Evolutionary conservation across 768 basidiomycete species (phyloP).

Genomic region (Lentinula lateritia): DNA sequence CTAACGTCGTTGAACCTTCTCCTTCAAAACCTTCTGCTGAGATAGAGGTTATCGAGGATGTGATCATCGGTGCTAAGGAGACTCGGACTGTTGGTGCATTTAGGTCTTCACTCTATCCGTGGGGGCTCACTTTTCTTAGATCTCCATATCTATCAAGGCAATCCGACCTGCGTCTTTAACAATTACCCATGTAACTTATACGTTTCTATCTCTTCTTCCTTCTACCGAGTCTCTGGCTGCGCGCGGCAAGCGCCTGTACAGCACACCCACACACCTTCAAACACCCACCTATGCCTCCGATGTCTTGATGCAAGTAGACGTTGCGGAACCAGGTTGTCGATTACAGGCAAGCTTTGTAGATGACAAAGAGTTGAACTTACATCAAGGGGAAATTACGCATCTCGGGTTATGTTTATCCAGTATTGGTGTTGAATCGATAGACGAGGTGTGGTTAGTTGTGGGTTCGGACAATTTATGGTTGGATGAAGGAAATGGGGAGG

Average conservation of each 20-base stretch:
- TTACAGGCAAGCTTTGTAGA: slow-evolving; percentile 54
- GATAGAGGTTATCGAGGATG: slow-evolving; percentile 55
- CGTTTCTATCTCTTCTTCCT: slow-evolving; percentile 72
- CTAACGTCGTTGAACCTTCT: slow-evolving; percentile 21
- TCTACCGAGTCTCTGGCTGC: slow-evolving; percentile 58
- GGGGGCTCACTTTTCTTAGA: slow-evolving; percentile 23
- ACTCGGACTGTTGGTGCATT: slow-evolving; percentile 48
- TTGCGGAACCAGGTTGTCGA: slow-evolving; percentile 62
- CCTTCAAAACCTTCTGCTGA: slow-evolving; percentile 38
- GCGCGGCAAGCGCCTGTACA: slow-evolving; percentile 73
- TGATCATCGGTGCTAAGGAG: slow-evolving; percentile 60
- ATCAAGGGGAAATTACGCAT: slow-evolving; percentile 63
- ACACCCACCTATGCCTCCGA: slow-evolving; percentile 70
- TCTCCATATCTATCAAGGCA: slow-evolving; percentile 60
- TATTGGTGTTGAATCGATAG: slow-evolving; percentile 50
- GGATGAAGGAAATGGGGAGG: slow-evolving; percentile 19
- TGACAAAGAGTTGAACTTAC: slow-evolving; percentile 44
- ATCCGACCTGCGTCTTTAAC: slow-evolving; percentile 44
- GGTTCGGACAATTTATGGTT: slow-evolving; percentile 59
- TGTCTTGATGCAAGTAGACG: slow-evolving; percentile 48
- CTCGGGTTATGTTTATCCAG: slow-evolving; percentile 62
- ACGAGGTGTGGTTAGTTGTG: slow-evolving; percentile 67
- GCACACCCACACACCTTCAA: slow-evolving; percentile 66
- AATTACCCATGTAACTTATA: slow-evolving; percentile 54
- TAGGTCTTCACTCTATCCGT: not conserved